Evolutionary conservation across 2,329 filamentous ascomycete species (phyloP), one percentile per base, ranked within the genome.

Genomic region (Fusarium compactum): DNA sequence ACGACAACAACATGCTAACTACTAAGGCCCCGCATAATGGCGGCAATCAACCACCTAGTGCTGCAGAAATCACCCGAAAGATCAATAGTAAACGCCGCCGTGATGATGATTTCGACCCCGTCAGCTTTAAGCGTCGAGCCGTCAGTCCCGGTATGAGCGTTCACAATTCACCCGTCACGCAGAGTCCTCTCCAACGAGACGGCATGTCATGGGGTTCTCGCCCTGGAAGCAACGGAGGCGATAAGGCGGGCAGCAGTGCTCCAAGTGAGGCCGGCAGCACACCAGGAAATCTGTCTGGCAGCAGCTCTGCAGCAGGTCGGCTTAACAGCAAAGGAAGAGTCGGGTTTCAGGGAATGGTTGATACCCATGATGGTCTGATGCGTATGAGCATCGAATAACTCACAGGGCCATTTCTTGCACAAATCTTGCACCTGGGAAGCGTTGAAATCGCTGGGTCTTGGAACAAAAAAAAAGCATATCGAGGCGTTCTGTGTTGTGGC

Each of bases 341-440:
- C 16, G 94, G 94, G 11, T 86, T 97, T 72, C 95, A 98, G 80
- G 94, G 95, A 2, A 98, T 98, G 95, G 92, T 89, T 20, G 95
- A 98, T 80, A 95, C 95, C n/a, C 94, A 94, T 78, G 95, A 98
- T 79, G 93, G 94, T 3, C 85, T 98, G 70, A 97, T 97, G 91
- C 94, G 95, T 75, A 96, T 98, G 92, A 97, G 93, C 80, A 97
- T 98, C 76, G 95, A 98, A 79, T 97, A 83, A 47, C 22, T 32
- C 50, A 43, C n/a, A 47, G 41, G 10, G 30, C 30, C 41, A 27
- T 22, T 50, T 51, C 29, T 45, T 45, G 40, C 45, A 48, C 41
- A 32, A 43, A 60, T 41, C 11, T 58, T 48, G 30, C 29, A 55
- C 29, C 18, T 11, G 44, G 29, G 41, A 56, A 47, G 40, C 50